Base-by-base conservation (phyloP, 805 yeast species). In the Lipomyces spencermartinsiae region DNA sequence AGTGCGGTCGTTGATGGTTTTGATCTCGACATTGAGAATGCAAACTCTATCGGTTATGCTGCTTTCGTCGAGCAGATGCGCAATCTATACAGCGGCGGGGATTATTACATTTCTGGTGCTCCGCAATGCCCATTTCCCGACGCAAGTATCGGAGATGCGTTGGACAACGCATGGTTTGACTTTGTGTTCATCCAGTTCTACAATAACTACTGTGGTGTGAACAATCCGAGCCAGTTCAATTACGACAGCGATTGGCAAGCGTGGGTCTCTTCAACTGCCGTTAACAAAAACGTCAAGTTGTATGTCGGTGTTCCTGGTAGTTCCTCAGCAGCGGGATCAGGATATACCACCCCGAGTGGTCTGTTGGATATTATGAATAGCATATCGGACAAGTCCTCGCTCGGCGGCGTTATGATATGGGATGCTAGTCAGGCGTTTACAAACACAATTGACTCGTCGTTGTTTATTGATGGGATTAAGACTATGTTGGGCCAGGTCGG, bases 351-450 rank as follows among this genome's bases (percentile, higher is more conserved):
- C 39, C 80, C 82, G 53, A 84, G 82, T 25, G 84, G 81, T 37
- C 75, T 82, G 37, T 76, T 10, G n/a, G 56, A 65, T 46, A 74
- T 78, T 22, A 62, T 74, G 4, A 73, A 82, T 62, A 75, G 49
- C 31, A 70, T 77, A n/a, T 73, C 75, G 62, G 49, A 63, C 54
- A 65, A 67, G 58, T 76, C 82, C 2, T 81, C 85, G 64, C 84
- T 92, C 69, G 88, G 89, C 25, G 89, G 91, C 39, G 85, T 92
- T 71, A 86, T 89, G 83, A 80, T 92, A 72, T 92, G 97, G 97
- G 66, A 68, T 22, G 71, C 71, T 3, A 61, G 67, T 31, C 86
- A 86, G 71, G 85, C 85, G 22, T 83, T 84, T 74, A 78, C 82
- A 67, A 83, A 85, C 71, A 81, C 83, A 63, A 81, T 82, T 49